phyloP scores from a whole-genome alignment of 176 grass and related monocot species.

The Chrysopogon serrulatus region DNA sequence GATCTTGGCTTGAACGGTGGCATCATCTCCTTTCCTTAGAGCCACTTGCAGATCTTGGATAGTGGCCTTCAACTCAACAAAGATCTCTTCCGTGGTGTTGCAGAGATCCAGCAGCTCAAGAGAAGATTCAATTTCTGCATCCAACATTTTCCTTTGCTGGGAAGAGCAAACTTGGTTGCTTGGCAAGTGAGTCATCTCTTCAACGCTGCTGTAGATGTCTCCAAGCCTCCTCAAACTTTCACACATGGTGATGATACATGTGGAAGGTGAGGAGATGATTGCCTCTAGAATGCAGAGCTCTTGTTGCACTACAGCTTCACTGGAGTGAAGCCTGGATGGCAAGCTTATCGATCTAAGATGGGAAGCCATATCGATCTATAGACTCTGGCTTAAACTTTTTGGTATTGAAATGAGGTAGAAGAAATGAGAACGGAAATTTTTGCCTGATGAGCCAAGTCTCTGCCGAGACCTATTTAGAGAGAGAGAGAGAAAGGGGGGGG shows the following conservation, averaged over 20 bases:
- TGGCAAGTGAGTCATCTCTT: slow-evolving; percentile 29
- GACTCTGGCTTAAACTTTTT: slow-evolving; percentile 10
- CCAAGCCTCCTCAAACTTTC: slow-evolving; percentile 30
- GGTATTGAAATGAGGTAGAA: neutral
- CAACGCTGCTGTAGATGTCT: slow-evolving; percentile 24
- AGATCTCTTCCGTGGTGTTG: slow-evolving; percentile 28
- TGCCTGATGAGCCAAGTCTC: slow-evolving; percentile 11
- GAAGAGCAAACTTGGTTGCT: slow-evolving; percentile 36
- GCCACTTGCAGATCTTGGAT: slow-evolving; percentile 21
- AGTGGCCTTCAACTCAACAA: slow-evolving; percentile 38
- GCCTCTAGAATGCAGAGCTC: slow-evolving; percentile 30
- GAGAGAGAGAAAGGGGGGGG: no score
- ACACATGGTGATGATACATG: slow-evolving; percentile 11
- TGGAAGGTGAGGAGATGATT: slow-evolving; percentile 7
- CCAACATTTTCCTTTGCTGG: slow-evolving; percentile 38
- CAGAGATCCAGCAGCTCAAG: slow-evolving; percentile 49
- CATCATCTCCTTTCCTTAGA: slow-evolving; percentile 30
- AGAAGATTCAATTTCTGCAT: slow-evolving; percentile 37
- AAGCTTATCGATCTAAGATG: slow-evolving; percentile 46
- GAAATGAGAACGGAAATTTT: neutral
- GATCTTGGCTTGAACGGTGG: slow-evolving; percentile 13
- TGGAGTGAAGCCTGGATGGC: slow-evolving; percentile 34
- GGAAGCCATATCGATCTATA: slow-evolving; percentile 30
- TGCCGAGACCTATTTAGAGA: neutral
- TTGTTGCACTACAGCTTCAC: slow-evolving; percentile 20